Percentiles rank a stretch among this genome's conserved stretches.
Conservation (phyloP, 164 flowering plant species). For the Vitis riparia region DNA sequence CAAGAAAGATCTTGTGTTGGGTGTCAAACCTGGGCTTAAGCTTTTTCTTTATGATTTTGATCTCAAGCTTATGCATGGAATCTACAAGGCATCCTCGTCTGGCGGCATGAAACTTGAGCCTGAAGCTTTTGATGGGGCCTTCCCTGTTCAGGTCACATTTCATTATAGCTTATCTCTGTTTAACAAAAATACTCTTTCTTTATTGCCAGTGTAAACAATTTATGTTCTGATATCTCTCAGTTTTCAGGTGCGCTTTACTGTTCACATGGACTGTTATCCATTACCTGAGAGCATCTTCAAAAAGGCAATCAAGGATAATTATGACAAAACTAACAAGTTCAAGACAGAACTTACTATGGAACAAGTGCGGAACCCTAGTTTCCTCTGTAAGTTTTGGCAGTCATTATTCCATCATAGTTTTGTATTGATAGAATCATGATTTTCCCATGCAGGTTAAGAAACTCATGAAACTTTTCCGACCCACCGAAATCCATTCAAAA, state of each 20-base stretch:
- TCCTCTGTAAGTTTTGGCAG: neutral
- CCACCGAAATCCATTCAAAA: constrained; percentile 35
- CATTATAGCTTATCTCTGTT: neutral
- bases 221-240: constrained; percentile 7
- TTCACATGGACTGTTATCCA: constrained; percentile 63
- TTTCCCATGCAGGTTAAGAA: constrained; percentile 47
- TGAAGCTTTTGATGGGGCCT: constrained; percentile 65
- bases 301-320: constrained; percentile 69
- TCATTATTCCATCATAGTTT: constrained; percentile 8
- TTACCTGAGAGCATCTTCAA: constrained; percentile 67
- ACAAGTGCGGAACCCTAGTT: constrained; percentile 48
- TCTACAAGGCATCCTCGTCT: constrained; percentile 60
- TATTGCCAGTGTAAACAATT: neutral
- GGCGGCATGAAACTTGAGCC: constrained; percentile 79
- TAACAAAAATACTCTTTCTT: neutral
- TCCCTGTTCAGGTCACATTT: constrained; percentile 62
- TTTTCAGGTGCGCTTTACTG: constrained; percentile 66
- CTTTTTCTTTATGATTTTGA: constrained; percentile 78
- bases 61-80: constrained; percentile 67
- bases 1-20: constrained; percentile 52
- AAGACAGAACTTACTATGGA: constrained; percentile 57
- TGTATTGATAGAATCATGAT: constrained; percentile 3
- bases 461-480: constrained; percentile 52
- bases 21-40: constrained; percentile 61
- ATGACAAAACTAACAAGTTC: constrained; percentile 57